A percentile compares a stretch with the other conserved stretches of the same genome.
Conservation (phyloP, 1,284 basidiomycete species). For the Erythrobasidium hasegawianum region DNA sequence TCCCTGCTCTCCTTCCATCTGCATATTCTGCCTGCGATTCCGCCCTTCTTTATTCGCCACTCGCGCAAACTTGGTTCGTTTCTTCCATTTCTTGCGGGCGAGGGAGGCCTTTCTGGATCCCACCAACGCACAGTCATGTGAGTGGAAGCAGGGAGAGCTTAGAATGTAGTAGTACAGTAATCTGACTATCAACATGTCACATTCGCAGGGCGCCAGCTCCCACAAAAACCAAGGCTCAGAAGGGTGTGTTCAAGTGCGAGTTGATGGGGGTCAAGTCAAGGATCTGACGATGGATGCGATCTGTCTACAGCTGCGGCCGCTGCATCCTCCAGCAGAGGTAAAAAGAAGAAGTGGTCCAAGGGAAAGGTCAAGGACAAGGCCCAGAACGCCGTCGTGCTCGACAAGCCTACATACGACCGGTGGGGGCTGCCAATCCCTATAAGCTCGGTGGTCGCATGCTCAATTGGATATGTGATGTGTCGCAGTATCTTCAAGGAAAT, state of each 20-base stretch:
- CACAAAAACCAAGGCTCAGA: constrained; percentile 2
- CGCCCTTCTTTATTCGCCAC: no score
- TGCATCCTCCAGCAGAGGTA: constrained; percentile 33
- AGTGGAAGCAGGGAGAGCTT: no score
- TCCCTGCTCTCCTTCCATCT: no score
- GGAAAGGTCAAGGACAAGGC: constrained; percentile 48
- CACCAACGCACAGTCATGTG: no score
- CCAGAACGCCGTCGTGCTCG: constrained; percentile 81
- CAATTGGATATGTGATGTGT: constrained; percentile 64
- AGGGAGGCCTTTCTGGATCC: no score
- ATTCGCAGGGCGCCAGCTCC: background rate
- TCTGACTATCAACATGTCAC: no score
- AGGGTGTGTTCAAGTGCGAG: background rate
- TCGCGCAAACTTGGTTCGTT: no score
- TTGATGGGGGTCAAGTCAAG: no score
- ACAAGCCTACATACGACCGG: constrained; percentile 60
- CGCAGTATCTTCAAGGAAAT: constrained; percentile 87
- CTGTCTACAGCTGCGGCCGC: constrained; percentile 14
- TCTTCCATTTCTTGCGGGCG: no score
- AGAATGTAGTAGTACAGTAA: no score
- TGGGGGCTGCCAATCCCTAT: background rate
- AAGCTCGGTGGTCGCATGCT: background rate
- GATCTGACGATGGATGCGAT: background rate
- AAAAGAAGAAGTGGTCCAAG: constrained; percentile 47
- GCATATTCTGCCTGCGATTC: no score